Evolutionary conservation across 78 protist species (phyloP).

Genomic region (Dictyostelium intermedium): DNA sequence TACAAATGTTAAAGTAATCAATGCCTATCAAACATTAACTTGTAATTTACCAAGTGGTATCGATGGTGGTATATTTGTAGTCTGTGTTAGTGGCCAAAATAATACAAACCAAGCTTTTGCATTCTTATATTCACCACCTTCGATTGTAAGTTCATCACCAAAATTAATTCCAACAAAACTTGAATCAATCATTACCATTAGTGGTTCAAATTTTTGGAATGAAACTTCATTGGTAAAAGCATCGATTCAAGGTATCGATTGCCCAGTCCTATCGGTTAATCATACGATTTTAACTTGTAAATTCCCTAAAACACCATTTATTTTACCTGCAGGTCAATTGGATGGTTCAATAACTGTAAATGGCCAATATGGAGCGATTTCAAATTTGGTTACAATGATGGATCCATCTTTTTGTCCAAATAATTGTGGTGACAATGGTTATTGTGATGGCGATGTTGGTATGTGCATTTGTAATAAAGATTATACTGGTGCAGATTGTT

Average conservation of each 20-base stretch:
- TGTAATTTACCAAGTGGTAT: constrained; percentile 20
- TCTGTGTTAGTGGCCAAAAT: not conserved
- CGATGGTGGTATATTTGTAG: not conserved
- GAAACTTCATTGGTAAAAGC: not conserved
- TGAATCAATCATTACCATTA: not conserved
- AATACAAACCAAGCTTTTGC: not conserved
- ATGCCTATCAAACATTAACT: not conserved
- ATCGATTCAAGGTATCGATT: not conserved
- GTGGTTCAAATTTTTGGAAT: constrained; percentile 36
- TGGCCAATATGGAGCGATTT: not conserved
- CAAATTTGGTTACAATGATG: not conserved
- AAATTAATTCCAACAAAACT: not conserved
- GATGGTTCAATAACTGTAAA: not conserved
- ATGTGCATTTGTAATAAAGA: not conserved
- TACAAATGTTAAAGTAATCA: not conserved
- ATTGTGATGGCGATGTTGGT: not conserved
- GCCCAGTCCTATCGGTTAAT: not conserved
- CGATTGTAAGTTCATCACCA: not conserved
- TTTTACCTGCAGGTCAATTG: not conserved
- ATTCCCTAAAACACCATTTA: constrained; percentile 12
- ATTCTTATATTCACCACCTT: not conserved
- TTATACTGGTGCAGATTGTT: not conserved
- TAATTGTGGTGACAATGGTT: not conserved
- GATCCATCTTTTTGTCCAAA: constrained; percentile 12
- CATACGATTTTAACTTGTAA: not conserved